Base-by-base conservation (phyloP, 768 basidiomycete species). In the Hericium alpestre region DNA sequence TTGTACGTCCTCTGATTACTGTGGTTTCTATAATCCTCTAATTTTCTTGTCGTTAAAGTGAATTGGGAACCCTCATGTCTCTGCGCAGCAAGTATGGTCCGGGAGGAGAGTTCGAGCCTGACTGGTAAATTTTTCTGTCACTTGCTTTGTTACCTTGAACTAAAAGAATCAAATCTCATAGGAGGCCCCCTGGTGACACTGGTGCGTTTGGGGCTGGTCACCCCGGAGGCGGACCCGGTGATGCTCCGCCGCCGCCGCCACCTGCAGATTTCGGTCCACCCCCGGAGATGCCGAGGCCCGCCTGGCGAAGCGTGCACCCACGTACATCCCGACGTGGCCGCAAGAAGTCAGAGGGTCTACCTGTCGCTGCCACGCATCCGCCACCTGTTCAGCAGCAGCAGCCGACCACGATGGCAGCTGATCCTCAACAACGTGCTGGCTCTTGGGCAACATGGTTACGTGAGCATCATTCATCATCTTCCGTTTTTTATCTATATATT, bases 51-150 rank as follows among this genome's bases (percentile, higher is more conserved):
- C 46, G 27, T 40, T 15, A n/a, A 61, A 90, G 90, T 63, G 87
- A 91, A 74, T 76, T 93, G 56, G 90, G 86, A 25, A 80, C 76
- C 56, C 73, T 93, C 23, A 69, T 92, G 58, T 74, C 76, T 62
- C 75, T 86, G 76, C 83, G 81, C 67, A 76, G 86, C 41, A 87
- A 87, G 66, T 88, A 90, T 62, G 84, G 84, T 5, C 83, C 88
- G n/a, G 89, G 88, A 56, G 90, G 90, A 53, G 85, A 90, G 67
- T 93, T 87, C 65, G 86, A 90, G 64, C 79, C 84, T 8, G 83
- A 87, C n/a, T 92, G 90, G 90, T 83, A 37, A 11, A 56, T 51
- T n/a, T 41, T 59, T 16, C 57, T 1, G 13, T 55, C 37, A 5
- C 18, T 53, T 49, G 40, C 27, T 32, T 18, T 32, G 54, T 18